Percentiles rank a stretch among this genome's conserved stretches.
Evolutionary conservation across 2,329 filamentous ascomycete genomes (phyloP).

Genomic region (Endoconidiophora polonica): DNA sequence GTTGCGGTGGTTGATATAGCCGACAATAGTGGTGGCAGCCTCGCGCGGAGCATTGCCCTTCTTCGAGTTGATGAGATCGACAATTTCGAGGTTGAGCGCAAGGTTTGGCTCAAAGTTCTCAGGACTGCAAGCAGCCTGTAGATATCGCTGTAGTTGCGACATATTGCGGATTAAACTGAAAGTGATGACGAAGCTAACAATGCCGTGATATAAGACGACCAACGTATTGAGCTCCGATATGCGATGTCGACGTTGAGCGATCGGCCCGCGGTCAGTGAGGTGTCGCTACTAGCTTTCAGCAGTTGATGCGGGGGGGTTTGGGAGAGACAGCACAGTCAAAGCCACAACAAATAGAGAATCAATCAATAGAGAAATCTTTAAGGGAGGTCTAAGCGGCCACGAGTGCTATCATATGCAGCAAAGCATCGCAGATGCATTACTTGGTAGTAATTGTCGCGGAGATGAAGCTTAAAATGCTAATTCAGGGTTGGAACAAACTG

Average conservation of each 20-base stretch:
- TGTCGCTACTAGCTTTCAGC: too few relatives aligned
- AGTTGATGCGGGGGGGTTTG: constrained; percentile 1
- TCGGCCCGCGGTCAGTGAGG: not conserved
- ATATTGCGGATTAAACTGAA: constrained; percentile 22
- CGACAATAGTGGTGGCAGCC: constrained; percentile 81
- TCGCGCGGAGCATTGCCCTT: constrained; percentile 92
- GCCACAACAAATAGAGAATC: not conserved
- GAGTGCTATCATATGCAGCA: constrained; percentile 2
- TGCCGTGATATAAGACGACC: not conserved
- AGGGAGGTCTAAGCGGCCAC: not conserved
- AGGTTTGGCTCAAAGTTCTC: constrained; percentile 98
- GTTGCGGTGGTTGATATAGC: constrained; percentile 92
- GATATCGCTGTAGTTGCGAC: constrained; percentile 85
- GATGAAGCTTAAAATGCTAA: constrained; percentile 1
- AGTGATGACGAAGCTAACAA: not conserved
- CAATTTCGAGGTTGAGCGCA: constrained; percentile 86
- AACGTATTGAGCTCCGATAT: not conserved
- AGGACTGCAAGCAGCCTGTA: constrained; percentile 88
- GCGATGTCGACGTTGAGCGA: not conserved
- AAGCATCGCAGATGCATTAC: constrained; percentile 3
- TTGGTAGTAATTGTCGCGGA: not conserved
- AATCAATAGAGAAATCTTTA: not conserved
- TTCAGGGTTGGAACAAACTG: not conserved
- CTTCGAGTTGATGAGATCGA: constrained; percentile 92
- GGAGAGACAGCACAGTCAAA: not conserved